Evolutionary conservation across 164 flowering plant genomes (phyloP).

Genomic region (Nymphaea thermarum): DNA sequence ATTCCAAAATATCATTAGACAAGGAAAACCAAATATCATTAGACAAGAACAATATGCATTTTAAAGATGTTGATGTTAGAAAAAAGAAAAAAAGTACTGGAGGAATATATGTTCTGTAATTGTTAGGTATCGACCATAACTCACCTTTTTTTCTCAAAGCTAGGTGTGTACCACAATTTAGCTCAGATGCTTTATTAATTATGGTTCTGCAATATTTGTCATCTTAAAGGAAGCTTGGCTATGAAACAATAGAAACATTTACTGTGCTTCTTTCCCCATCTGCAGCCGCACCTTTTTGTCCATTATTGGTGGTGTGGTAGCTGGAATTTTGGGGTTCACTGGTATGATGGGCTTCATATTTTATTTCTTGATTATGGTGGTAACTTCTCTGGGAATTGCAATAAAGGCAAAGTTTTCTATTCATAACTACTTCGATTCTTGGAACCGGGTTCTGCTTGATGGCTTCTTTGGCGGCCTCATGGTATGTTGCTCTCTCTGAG

Average conservation of each 20-base stretch:
- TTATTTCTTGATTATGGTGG: constrained; percentile 79
- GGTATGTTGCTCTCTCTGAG: constrained; percentile 36
- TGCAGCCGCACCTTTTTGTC: constrained; percentile 97
- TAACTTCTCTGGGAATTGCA: constrained; percentile 64
- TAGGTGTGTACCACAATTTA: too few relatives aligned
- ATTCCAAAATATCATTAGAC: too few relatives aligned
- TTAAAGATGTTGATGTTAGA: too few relatives aligned
- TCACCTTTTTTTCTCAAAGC: too few relatives aligned
- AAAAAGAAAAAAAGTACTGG: too few relatives aligned
- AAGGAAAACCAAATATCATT: too few relatives aligned
- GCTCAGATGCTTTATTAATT: too few relatives aligned
- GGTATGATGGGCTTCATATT: constrained; percentile 74
- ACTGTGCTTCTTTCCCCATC: constrained; percentile 1
- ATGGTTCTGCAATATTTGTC: background rate
- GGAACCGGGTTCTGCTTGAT: constrained; percentile 71
- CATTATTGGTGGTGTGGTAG: constrained; percentile 89
- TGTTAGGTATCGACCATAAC: too few relatives aligned
- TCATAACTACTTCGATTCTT: constrained; percentile 67
- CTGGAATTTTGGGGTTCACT: constrained; percentile 88
- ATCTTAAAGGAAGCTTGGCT: background rate
- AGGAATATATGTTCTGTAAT: too few relatives aligned
- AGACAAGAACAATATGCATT: too few relatives aligned
- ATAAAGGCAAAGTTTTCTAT: constrained; percentile 75
- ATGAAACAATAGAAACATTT: too few relatives aligned
- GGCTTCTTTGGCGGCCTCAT: constrained; percentile 85